Percentiles rank a stretch among this genome's conserved stretches.
These are phyloP conservation scores for cucumber (Cucumis sativus) DNA, from an alignment of 306 rosid genomes.

Conservation along the genomic window Cucumber_9930_V3 NC_026657.2:30365501-30366000, in stretches of 20 bases:
- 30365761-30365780: constrained; percentile 56
- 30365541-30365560: constrained; percentile 41
- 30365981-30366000: constrained; percentile 78
- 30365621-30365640: constrained; percentile 25
- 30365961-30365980: constrained; percentile 89
- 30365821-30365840: constrained; percentile 48
- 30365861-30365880: constrained; percentile 81
- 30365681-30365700: constrained; percentile 33
- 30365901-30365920: constrained; percentile 35
- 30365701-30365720: constrained; percentile 22
- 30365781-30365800: constrained; percentile 11
- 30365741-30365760: constrained; percentile 54
- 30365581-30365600: constrained; percentile 40
- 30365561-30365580: constrained; percentile 43
- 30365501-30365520: constrained; percentile 71
- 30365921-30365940: constrained; percentile 72
- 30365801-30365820: constrained; percentile 37
- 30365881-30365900: constrained; percentile 85
- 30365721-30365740: constrained; percentile 38
- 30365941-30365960: constrained; percentile 72
- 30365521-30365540: constrained; percentile 60
- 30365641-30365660: constrained; percentile 26
- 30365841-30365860: constrained; percentile 55
- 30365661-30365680: constrained; percentile 30
- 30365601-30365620: constrained; percentile 20